Base-by-base conservation (phyloP, 176 grass and related monocot species). In the Chloris gayana region DNA sequence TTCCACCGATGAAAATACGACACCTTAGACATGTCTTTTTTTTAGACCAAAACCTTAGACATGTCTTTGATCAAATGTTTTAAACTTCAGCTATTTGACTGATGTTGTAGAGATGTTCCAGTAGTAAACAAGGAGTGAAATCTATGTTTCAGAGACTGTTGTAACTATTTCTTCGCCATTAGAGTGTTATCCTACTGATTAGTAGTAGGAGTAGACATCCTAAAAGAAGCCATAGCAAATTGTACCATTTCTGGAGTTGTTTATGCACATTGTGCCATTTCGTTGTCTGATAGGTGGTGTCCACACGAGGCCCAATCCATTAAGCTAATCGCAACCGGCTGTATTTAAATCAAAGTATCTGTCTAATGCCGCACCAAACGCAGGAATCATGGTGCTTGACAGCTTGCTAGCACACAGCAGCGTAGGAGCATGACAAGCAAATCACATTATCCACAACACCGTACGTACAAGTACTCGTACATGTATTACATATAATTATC, bases 281-380 rank as follows among this genome's bases (percentile, higher is more conserved):
- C 82, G 70, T 75, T 71, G 82, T 76, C 70, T 57, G 87, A 85
- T 80, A 71, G 87, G 31, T 84, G 70, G 14, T 74, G 80, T 61
- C 25, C 76, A 64, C 81, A 64, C 76, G 82, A 88, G 87, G 70
- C 63, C 38, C 69, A 63, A 54, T 37, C 60, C 39, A 69, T 79
- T 73, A 75, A 62, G 39, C 56, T 75, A 69, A 74, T n/a, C 51
- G 68, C 81, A 68, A 25, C 51, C 45, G 25, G 32, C 41, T 63
- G 61, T 25, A 83, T 50, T 84, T 57, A 88, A 80, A 69, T 2
- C 81, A 21, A 73, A 79, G 46, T 39, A 75, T 84, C 19, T 18
- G 25, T 75, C 67, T 30, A 38, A 74, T 67, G 32, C 60, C 69
- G 24, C 75, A 84, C 25, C 54, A 56, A 70, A 73, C 72, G 44